These are phyloP conservation scores for Scedosporium apiospermum DNA, from an alignment of 2,329 filamentous ascomycete species.

Conservation along the genomic window DNA sequence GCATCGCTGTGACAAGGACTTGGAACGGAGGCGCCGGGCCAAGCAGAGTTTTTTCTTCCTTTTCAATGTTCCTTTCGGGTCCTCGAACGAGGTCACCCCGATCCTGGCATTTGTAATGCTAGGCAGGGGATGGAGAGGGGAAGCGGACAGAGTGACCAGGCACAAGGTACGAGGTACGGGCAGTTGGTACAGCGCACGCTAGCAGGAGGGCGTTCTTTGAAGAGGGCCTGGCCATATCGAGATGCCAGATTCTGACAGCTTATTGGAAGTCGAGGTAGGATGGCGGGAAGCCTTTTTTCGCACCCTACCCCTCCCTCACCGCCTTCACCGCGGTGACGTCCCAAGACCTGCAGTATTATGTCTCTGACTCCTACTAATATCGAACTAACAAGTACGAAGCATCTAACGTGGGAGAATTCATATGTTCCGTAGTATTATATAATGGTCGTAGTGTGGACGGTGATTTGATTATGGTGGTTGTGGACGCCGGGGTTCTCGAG, in stretches of 20 bases:
- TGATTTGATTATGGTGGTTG: too few species aligned
- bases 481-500: too few species aligned
- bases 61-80: background rate
- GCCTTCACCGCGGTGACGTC: background rate
- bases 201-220: background rate
- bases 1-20: too few species aligned
- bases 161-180: slow-evolving; percentile 6
- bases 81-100: background rate
- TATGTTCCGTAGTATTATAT: too few species aligned
- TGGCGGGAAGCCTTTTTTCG: background rate
- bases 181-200: background rate
- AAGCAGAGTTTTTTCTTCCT: background rate
- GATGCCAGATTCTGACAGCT: background rate
- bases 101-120: background rate
- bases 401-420: too few species aligned
- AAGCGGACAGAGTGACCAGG: background rate
- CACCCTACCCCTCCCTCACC: background rate
- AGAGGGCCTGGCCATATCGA: too few species aligned
- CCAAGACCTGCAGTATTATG: too few species aligned
- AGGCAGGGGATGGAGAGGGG: background rate
- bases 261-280: background rate
- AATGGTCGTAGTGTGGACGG: too few species aligned
- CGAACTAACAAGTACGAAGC: background rate
- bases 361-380: background rate
- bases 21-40: background rate